phyloP scores from a whole-genome alignment of 768 basidiomycete genomes.

The Leccinum incarnatum region DNA sequence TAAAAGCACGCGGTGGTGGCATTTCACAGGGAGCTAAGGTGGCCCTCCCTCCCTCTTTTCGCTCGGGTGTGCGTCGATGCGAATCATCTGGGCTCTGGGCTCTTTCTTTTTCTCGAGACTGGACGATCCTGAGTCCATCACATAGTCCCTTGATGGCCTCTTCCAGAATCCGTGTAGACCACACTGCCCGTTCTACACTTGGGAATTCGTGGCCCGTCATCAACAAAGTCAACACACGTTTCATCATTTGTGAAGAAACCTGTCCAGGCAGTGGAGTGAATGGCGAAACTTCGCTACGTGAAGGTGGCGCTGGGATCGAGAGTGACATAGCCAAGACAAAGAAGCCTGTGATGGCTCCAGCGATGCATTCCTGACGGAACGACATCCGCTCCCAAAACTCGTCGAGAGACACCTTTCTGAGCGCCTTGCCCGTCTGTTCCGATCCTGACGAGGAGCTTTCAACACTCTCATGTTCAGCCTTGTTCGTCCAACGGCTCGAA shows the following conservation, averaged over 20 bases:
- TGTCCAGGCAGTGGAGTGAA: conserved; percentile 56
- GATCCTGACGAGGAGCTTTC: conserved; percentile 24
- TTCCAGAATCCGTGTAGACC: conserved; percentile 72
- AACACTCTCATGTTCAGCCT: conserved; percentile 17
- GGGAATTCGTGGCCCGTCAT: conserved; percentile 79
- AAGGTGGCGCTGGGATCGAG: conserved; percentile 15
- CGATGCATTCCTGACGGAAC: conserved; percentile 90
- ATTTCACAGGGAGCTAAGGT: conserved; percentile 49
- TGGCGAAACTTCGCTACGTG: conserved; percentile 34
- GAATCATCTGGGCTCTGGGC: conserved; percentile 20
- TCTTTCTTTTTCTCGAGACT: conserved; percentile 6
- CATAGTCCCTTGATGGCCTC: conserved; percentile 66
- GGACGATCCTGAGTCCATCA: conserved; percentile 50
- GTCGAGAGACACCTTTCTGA: conserved; percentile 57
- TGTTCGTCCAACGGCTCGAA: conserved; percentile 15
- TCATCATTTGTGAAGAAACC: conserved; percentile 63
- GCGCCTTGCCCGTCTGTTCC: conserved; percentile 49
- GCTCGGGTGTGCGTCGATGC: conserved; percentile 44
- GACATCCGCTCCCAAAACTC: conserved; percentile 99
- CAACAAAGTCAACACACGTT: conserved; percentile 67
- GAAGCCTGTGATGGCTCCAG: conserved; percentile 93
- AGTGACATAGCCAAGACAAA: conserved; percentile 62
- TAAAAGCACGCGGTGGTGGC: conserved; percentile 40
- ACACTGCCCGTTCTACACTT: conserved; percentile 56
- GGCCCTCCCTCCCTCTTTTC: conserved; percentile 15